phyloP scores from a whole-genome alignment of 257 asterid genomes.

The Mitragyna speciosa region DNA sequence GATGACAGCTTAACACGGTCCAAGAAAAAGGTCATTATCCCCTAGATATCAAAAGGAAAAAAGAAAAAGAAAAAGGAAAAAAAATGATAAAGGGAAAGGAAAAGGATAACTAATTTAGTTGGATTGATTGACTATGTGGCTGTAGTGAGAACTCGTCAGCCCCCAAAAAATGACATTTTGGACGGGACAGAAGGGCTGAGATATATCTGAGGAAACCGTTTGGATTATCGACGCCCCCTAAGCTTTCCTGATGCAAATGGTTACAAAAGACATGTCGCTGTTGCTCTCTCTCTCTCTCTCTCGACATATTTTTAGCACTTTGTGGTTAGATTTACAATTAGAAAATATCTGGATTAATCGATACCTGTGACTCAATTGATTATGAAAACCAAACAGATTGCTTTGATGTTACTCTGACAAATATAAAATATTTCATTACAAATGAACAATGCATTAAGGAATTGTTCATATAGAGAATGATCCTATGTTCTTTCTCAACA shows the following conservation, averaged over 20 bases:
- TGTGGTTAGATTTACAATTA: background rate
- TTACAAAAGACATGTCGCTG: background rate
- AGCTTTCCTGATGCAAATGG: background rate
- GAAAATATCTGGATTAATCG: background rate
- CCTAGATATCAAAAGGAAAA: background rate
- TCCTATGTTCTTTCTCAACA: background rate
- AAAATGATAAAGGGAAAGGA: background rate
- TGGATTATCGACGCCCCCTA: background rate
- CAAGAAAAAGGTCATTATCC: background rate
- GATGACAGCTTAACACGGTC: background rate
- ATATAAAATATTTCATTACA: no score
- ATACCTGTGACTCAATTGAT: background rate
- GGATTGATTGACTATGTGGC: background rate
- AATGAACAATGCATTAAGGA: background rate
- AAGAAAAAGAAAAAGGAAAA: background rate
- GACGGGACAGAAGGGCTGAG: slow-evolving; percentile 8
- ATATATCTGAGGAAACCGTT: background rate
- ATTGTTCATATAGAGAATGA: no score
- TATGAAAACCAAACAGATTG: background rate
- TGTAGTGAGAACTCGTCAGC: background rate
- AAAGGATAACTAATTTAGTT: no score
- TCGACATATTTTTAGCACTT: background rate
- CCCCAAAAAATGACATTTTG: background rate
- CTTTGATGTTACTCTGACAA: no score
- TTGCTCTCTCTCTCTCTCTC: background rate